These are phyloP conservation scores for Hyaloscypha variabilis DNA, from an alignment of 495 filamentous ascomycete species.

Conservation along the genomic window DNA sequence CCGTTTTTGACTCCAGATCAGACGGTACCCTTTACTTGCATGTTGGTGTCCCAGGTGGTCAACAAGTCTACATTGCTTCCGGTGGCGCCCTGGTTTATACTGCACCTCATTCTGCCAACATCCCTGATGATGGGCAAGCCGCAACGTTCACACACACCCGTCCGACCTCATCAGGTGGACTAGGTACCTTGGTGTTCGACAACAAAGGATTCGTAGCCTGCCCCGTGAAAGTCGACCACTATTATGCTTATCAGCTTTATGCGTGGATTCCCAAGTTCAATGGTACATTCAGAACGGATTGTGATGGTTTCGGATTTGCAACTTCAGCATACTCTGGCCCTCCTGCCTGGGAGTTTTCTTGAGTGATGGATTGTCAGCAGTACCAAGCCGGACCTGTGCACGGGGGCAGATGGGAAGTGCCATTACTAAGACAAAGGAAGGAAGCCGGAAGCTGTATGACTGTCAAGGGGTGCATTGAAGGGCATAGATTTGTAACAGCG, in stretches of 20 bases:
- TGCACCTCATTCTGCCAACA: constrained; percentile 58
- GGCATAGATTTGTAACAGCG: not conserved
- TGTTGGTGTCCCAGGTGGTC: constrained; percentile 66
- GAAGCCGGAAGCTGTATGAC: no score
- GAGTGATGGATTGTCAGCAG: no score
- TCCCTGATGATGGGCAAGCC: constrained; percentile 52
- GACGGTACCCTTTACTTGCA: constrained; percentile 29
- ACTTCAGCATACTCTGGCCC: not conserved
- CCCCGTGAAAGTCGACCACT: constrained; percentile 6
- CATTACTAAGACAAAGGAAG: no score
- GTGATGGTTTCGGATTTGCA: constrained; percentile 12
- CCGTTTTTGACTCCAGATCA: constrained; percentile 23
- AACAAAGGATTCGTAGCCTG: constrained; percentile 19
- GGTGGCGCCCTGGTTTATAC: constrained; percentile 62
- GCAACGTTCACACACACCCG: constrained; percentile 43
- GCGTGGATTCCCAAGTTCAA: not conserved
- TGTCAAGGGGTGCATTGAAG: not conserved
- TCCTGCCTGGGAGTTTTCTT: constrained; percentile 11
- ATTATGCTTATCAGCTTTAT: constrained; percentile 24
- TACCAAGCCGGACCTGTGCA: no score
- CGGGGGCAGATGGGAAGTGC: no score
- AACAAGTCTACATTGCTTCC: constrained; percentile 63
- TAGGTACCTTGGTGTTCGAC: constrained; percentile 16
- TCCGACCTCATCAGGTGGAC: not conserved
- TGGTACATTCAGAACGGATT: constrained; percentile 4